Percentiles rank a stretch among this genome's conserved stretches.
phyloP scores from a whole-genome alignment of 2,329 filamentous ascomycete species.

The Botrytis galanthina region DNA sequence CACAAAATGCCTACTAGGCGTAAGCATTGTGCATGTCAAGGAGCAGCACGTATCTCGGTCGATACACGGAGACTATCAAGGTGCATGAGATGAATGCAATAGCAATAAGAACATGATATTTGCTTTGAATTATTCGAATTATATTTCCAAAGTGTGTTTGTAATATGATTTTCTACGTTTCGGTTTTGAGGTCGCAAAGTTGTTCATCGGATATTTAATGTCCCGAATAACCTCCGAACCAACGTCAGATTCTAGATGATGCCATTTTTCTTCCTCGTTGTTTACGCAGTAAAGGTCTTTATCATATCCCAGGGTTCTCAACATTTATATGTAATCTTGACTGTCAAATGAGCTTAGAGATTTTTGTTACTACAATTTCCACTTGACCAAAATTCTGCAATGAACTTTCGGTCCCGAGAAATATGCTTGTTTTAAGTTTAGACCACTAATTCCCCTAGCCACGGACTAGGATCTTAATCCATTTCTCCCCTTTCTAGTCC shows the following conservation, averaged over 20 bases:
- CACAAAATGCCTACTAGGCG: constrained; percentile 58
- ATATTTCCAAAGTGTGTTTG: neutral
- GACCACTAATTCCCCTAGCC: neutral
- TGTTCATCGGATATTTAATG: neutral
- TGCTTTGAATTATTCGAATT: neutral
- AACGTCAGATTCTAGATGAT: neutral
- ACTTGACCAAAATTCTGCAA: neutral
- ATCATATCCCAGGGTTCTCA: too few relatives aligned
- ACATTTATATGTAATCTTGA: neutral
- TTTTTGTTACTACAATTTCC: too few relatives aligned
- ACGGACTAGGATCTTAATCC: neutral
- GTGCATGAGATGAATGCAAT: neutral
- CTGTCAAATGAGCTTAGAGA: neutral
- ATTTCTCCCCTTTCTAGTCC: neutral
- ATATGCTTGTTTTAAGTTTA: neutral
- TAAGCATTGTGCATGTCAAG: neutral
- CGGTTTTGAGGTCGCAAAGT: neutral
- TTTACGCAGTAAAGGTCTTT: neutral
- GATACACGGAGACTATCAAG: neutral
- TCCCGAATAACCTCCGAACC: neutral
- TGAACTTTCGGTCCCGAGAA: neutral
- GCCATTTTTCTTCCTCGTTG: too few relatives aligned
- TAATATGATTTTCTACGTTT: neutral
- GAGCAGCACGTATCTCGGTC: neutral
- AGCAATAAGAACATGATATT: neutral